Evolutionary conservation across 331 rosid genomes (phyloP), one percentile per base, ranked within the genome.

Genomic region (Dryas integrifolia): DNA sequence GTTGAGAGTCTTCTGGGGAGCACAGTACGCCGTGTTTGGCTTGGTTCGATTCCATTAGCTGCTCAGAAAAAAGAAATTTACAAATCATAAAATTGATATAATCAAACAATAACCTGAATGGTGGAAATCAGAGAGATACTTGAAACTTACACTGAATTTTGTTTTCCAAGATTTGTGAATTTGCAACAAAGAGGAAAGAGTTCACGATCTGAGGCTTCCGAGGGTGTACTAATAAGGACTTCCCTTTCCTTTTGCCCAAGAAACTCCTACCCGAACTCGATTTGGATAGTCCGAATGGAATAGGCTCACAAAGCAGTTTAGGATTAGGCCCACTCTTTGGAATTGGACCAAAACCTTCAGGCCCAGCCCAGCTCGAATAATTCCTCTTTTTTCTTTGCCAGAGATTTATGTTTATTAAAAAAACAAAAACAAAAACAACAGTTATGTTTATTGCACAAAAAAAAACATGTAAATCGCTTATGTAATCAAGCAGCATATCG

Each of bases 1-100:
- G 79, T 74, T 92, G 70, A 15, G 86, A 72, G 65, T 76, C 91
- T 58, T 85, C 77, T 49, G 72, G 84, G 18, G 77, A 39, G 60
- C 68, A 76, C 79, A 82, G 78, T 9, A 40, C 62, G 69, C 60
- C 44, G 46, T 59, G 58, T 48, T 81, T 79, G 69, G 56, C 46
- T 72, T 61, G 80, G 52, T 70, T 82, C 51, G 82, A 79, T 58
- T 82, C 81, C 82, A 73, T 51, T 62, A 75, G 48, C 82, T 76
- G 79, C 70, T 16, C 13, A 5, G 41, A 58, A 11, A 73, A 68
- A 30, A 30, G 0, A 24, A 66, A 15, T 3, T 1, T 14, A 58
- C 66, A 52, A 39, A 44, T 45, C 11, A 21, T 1, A 9, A 70
- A 44, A 30, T 41, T 21, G 14, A 14, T 2, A 52, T 9, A 41